Base-by-base conservation (phyloP, 2,329 filamentous ascomycete species). In the Aspergillus quadrilineatus region DNA sequence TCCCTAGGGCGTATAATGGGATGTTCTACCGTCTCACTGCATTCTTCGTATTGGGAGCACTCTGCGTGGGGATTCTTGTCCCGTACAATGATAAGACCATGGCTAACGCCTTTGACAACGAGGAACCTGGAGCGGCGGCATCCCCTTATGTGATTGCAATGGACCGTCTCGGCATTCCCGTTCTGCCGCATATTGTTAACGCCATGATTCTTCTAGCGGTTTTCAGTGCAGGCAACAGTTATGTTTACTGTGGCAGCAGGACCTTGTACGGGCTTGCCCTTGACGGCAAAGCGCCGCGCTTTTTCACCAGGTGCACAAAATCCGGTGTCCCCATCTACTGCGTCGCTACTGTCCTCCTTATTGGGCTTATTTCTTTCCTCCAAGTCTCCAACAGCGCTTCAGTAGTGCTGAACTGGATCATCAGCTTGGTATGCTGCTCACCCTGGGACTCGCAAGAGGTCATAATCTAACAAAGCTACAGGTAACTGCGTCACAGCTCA, bases 21-120 rank as follows among this genome's bases (percentile, higher is more conserved):
- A 89, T 92, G 1, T 92, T 92, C 71, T 92, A 89, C 72, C 86
- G 90, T 32, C 77, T 93, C 32, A 87, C 87, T 0, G 76, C 83
- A 1, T 92, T 93, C 71, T 92, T 92, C 74, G 82, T 90, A 39
- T 81, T 91, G 1, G 89, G 89, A 1, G 85, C 88, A 0, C 79
- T 94, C 2, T 85, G 83, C 17, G 85, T 91, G 4, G 88, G 89
- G 7, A 87, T 91, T 49, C 69, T 90, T 22, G 84, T 92, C 37
- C 82, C 90, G 1, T 88, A 88, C 70, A 80, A 90, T 58, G 84
- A 92, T 63, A 63, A 76, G 1, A 79, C 80, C 6, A 80, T 93
- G 60, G 80, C 74, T 2, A 80, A 79, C 48, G 87, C 86, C 0
- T 89, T 89, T 65, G 73, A 73, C 1, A 75, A 80, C 12, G 81